A percentile compares a stretch with the other conserved stretches of the same genome.
Evolutionary conservation across 306 rosid species (phyloP).

Genomic region (Cicer judaicum): DNA sequence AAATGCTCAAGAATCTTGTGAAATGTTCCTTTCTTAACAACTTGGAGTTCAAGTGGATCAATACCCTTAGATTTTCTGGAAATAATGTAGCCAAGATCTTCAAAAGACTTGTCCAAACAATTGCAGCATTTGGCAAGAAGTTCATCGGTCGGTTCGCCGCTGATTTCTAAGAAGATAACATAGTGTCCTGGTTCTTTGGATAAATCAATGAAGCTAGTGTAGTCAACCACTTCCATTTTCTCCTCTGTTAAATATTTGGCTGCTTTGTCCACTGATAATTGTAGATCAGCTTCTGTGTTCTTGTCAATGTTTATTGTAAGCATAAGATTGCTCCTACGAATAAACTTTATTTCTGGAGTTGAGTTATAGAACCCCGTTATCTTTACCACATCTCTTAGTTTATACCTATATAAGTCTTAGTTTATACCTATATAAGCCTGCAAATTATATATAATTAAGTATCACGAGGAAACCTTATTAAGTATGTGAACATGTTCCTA

Average conservation of each 20-base stretch:
- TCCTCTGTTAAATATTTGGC: constrained; percentile 63
- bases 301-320: constrained; percentile 85
- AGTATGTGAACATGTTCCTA: too few relatives aligned
- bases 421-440: constrained; percentile 84
- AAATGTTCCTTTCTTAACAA: constrained; percentile 76
- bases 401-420: constrained; percentile 78
- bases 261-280: constrained; percentile 72
- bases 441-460: constrained; percentile 13
- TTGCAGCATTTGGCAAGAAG: constrained; percentile 77
- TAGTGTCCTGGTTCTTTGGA: constrained; percentile 84
- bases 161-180: constrained; percentile 84
- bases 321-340: constrained; percentile 67
- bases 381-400: constrained; percentile 80
- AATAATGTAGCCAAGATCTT: constrained; percentile 71
- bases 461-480: too few relatives aligned
- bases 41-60: constrained; percentile 72
- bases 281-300: constrained; percentile 87
- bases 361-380: constrained; percentile 79
- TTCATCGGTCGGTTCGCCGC: constrained; percentile 71
- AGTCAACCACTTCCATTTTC: constrained; percentile 80
- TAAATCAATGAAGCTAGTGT: constrained; percentile 66
- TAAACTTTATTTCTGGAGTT: constrained; percentile 74
- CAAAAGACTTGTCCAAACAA: constrained; percentile 70
- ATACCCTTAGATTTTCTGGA: constrained; percentile 69
- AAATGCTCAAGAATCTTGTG: constrained; percentile 70